phyloP scores from a whole-genome alignment of 257 asterid species.

The Fraxinus quadrangulata region DNA sequence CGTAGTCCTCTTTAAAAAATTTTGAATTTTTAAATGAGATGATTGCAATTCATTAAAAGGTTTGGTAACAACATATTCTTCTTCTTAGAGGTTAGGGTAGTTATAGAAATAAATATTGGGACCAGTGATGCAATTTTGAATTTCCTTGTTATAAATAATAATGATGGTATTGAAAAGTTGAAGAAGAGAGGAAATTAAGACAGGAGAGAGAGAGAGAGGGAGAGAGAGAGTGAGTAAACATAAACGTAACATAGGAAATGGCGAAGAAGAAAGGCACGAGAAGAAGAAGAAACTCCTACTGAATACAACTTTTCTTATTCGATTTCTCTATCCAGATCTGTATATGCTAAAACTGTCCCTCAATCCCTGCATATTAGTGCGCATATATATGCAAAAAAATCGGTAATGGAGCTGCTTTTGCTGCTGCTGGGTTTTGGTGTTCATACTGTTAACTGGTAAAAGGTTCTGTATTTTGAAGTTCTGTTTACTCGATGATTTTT shows the following conservation, averaged over 20 bases:
- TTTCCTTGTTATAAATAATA: constrained; percentile 2
- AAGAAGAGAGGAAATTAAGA: constrained; percentile 17
- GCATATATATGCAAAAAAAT: constrained; percentile 11
- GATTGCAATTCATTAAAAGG: too few relatives aligned
- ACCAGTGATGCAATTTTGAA: background rate
- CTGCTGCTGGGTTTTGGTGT: constrained; percentile 24
- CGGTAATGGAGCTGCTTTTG: constrained; percentile 28
- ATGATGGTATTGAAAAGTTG: constrained; percentile 20
- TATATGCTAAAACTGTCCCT: constrained; percentile 24
- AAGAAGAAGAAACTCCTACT: constrained; percentile 39
- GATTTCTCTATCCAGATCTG: constrained; percentile 65
- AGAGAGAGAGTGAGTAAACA: constrained; percentile 23
- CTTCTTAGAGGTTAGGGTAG: background rate
- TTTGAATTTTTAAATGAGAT: too few relatives aligned
- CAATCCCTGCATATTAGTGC: background rate
- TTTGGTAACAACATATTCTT: background rate
- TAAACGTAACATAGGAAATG: constrained; percentile 66
- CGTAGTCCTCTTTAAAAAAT: too few relatives aligned
- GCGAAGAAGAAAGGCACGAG: constrained; percentile 45
- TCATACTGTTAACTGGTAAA: constrained; percentile 34
- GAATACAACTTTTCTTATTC: constrained; percentile 32
- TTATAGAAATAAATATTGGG: background rate
- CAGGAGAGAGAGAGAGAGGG: constrained; percentile 31
- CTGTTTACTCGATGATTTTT: constrained; percentile 5
- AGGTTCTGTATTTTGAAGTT: constrained; percentile 3